phyloP scores from a whole-genome alignment of 192 early-diverging fungal genomes.

The Chytriomyces confervae region DNA sequence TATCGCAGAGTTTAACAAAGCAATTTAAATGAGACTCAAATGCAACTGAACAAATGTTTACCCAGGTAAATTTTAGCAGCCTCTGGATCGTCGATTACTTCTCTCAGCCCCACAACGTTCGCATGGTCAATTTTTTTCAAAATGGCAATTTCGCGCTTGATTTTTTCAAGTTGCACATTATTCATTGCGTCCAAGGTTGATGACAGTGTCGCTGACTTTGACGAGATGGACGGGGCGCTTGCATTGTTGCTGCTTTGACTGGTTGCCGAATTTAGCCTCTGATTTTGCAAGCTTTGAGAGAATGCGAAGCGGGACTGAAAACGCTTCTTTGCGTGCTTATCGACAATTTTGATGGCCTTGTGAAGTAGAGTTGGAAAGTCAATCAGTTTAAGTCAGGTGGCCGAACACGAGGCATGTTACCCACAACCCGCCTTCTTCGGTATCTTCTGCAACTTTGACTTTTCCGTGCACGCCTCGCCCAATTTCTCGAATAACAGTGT shows the following conservation, averaged over 20 bases:
- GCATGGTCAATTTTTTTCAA: conserved; percentile 94
- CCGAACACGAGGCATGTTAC: conserved; percentile 52
- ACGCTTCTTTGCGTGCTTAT: conserved; percentile 62
- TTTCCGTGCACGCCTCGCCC: conserved; percentile 96
- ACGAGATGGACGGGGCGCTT: neutral
- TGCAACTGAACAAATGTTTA: conserved; percentile 42
- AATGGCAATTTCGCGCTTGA: conserved; percentile 94
- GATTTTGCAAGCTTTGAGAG: conserved; percentile 39
- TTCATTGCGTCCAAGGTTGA: conserved; percentile 32
- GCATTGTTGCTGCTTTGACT: neutral
- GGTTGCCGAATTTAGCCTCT: conserved; percentile 17
- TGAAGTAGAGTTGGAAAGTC: conserved; percentile 10
- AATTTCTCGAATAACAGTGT: conserved; percentile 87
- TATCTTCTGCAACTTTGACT: conserved; percentile 88
- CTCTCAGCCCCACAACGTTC: conserved; percentile 85
- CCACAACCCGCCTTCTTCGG: conserved; percentile 76
- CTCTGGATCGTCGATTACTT: conserved; percentile 94
- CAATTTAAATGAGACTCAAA: conserved; percentile 25
- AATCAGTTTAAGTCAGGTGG: too few relatives aligned
- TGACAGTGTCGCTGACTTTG: conserved; percentile 3
- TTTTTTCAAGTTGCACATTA: conserved; percentile 77
- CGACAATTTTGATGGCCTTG: conserved; percentile 74
- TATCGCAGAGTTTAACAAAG: neutral
- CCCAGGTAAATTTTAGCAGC: conserved; percentile 91
- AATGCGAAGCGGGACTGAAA: conserved; percentile 54